These are phyloP conservation scores for Diplodia seriata DNA, from an alignment of 2,329 filamentous ascomycete genomes.

Conservation along the genomic window DNA sequence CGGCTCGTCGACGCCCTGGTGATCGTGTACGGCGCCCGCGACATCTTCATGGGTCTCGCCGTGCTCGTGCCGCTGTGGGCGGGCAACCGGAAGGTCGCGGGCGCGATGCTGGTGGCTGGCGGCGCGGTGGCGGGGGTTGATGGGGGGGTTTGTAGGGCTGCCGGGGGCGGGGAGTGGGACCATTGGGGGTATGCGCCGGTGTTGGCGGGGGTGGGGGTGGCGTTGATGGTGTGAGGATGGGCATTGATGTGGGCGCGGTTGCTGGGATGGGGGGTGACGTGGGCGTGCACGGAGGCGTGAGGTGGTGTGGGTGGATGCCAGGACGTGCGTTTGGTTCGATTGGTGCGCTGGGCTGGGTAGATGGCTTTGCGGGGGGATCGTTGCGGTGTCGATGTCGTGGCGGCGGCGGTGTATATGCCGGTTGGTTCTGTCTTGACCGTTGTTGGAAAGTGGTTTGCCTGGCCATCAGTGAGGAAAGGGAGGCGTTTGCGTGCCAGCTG, in stretches of 20 bases:
- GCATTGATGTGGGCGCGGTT: too few relatives aligned
- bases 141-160: conserved; percentile 52
- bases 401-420: too few relatives aligned
- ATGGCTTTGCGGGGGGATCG: too few relatives aligned
- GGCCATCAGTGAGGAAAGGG: background rate
- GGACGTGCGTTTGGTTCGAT: too few relatives aligned
- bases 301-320: too few relatives aligned
- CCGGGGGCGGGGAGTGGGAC: conserved; percentile 55
- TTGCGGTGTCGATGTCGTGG: background rate
- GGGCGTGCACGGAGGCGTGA: too few relatives aligned
- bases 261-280: too few relatives aligned
- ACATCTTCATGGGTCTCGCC: conserved; percentile 58
- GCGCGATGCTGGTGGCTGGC: conserved; percentile 52
- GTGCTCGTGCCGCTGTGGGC: conserved; percentile 48
- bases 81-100: conserved; percentile 52
- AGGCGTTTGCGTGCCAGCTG: background rate
- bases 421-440: background rate
- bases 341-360: background rate
- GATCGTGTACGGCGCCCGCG: conserved; percentile 57
- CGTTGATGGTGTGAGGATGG: conserved; percentile 35
- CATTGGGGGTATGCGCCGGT: conserved; percentile 60
- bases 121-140: conserved; percentile 55
- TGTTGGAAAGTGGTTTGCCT: background rate
- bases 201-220: conserved; percentile 45
- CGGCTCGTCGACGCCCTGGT: conserved; percentile 55